Conservation (phyloP, 1,284 basidiomycete species). For the Trametes versicolor region DNA sequence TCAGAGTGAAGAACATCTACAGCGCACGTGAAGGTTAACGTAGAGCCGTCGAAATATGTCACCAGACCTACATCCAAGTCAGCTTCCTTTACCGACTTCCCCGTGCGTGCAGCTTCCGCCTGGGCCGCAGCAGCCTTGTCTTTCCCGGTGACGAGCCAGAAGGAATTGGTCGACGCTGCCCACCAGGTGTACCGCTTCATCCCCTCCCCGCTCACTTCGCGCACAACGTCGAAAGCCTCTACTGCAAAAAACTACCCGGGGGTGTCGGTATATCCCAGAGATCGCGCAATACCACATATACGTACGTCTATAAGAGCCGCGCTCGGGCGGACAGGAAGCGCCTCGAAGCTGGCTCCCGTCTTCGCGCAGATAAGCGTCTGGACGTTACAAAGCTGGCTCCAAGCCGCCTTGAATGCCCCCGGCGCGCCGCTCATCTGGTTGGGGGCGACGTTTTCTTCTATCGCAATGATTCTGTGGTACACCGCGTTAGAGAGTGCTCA, state of each 20-base stretch:
- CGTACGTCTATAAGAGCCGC: slow-evolving; percentile 15
- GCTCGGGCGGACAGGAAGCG: not conserved
- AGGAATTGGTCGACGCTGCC: slow-evolving; percentile 9
- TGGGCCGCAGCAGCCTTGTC: slow-evolving; percentile 5
- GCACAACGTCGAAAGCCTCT: slow-evolving; percentile 16
- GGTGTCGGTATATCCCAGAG: not conserved
- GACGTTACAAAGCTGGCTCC: slow-evolving; percentile 6
- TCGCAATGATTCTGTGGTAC: not conserved
- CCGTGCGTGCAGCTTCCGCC: slow-evolving; percentile 13
- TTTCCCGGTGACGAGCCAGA: slow-evolving; percentile 16
- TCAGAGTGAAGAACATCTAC: slow-evolving; percentile 6
- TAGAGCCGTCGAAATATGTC: not conserved
- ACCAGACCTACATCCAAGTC: slow-evolving; percentile 21
- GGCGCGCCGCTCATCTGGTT: not conserved
- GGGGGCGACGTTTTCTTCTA: not conserved
- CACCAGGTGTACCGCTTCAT: slow-evolving; percentile 29
- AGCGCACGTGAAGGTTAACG: not conserved
- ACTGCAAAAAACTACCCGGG: slow-evolving; percentile 22
- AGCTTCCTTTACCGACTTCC: slow-evolving; percentile 19
- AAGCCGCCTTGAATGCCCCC: slow-evolving; percentile 3
- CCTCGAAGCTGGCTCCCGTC: slow-evolving; percentile 9
- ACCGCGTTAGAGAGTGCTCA: not conserved
- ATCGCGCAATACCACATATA: not conserved
- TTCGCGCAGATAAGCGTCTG: slow-evolving; percentile 18
- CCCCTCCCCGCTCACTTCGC: not conserved